Evolutionary conservation across 805 yeast species (phyloP).

Genomic region (Sugiyamaella boreocaroliniensis): DNA sequence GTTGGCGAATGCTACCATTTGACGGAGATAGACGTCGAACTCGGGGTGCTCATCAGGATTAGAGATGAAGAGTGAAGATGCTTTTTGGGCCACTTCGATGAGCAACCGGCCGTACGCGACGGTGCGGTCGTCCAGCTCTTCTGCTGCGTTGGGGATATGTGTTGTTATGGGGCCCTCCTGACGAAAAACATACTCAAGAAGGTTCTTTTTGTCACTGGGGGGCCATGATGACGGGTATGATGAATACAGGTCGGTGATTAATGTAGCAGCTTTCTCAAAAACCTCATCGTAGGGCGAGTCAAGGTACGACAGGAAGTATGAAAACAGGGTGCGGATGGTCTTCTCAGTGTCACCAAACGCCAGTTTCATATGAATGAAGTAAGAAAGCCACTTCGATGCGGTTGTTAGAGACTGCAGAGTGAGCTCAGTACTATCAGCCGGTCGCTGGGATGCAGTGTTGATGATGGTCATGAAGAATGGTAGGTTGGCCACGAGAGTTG

Average conservation of each 20-base stretch:
- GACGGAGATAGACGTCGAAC: slow-evolving; percentile 4
- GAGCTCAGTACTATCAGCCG: neutral
- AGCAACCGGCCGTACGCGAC: slow-evolving; percentile 7
- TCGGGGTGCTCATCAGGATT: neutral
- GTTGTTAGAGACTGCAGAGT: neutral
- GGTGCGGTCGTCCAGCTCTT: neutral
- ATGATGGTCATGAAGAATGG: neutral
- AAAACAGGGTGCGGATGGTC: neutral
- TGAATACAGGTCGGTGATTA: slow-evolving; percentile 15
- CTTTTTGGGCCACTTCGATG: slow-evolving; percentile 7
- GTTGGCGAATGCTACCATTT: slow-evolving; percentile 13
- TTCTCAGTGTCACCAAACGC: neutral
- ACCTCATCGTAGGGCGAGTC: slow-evolving; percentile 12
- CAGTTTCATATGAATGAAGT: neutral
- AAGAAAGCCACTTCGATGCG: slow-evolving; percentile 7
- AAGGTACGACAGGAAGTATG: slow-evolving; percentile 8
- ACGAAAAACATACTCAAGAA: slow-evolving; percentile 6
- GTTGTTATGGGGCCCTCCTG: neutral
- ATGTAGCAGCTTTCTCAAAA: slow-evolving; percentile 9
- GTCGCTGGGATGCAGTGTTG: neutral
- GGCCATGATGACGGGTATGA: slow-evolving; percentile 14
- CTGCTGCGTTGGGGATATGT: neutral
- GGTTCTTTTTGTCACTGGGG: slow-evolving; percentile 5
- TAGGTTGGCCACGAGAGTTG: neutral
- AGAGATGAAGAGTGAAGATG: neutral